Conservation (phyloP, 805 yeast species). For the Kregervanrija fluxuum region DNA sequence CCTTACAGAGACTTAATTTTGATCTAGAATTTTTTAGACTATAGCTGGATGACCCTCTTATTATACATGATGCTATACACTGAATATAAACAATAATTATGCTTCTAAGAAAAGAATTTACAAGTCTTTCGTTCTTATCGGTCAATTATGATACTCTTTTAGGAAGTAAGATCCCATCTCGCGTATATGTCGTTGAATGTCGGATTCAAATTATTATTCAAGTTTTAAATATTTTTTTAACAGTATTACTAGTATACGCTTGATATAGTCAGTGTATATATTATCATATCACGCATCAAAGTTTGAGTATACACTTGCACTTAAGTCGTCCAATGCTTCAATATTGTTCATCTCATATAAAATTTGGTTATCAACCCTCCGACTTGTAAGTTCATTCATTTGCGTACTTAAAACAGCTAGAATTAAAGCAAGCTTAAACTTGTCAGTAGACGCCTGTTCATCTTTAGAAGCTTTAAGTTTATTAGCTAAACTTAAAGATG, state of each 20-base stretch:
- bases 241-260: background rate
- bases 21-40: too few relatives aligned
- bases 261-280: background rate
- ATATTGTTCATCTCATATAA: conserved; percentile 36
- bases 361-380: conserved; percentile 25
- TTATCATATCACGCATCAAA: conserved; percentile 30
- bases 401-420: conserved; percentile 66
- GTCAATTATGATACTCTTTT: too few relatives aligned
- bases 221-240: background rate
- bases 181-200: too few relatives aligned
- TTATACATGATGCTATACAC: too few relatives aligned
- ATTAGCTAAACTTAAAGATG: conserved; percentile 18
- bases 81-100: too few relatives aligned
- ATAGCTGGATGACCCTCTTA: too few relatives aligned
- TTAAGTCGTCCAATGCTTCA: conserved; percentile 72
- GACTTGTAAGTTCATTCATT: conserved; percentile 33
- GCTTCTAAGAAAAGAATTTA: too few relatives aligned
- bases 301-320: conserved; percentile 87
- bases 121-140: too few relatives aligned
- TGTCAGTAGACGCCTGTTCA: background rate
- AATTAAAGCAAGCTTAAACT: conserved; percentile 56
- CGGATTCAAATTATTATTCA: background rate
- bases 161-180: too few relatives aligned
- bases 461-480: conserved; percentile 7
- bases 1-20: too few relatives aligned